These are phyloP conservation scores for Entomortierella lignicola DNA, from an alignment of 192 early-diverging fungal species.

Conservation along the genomic window DNA sequence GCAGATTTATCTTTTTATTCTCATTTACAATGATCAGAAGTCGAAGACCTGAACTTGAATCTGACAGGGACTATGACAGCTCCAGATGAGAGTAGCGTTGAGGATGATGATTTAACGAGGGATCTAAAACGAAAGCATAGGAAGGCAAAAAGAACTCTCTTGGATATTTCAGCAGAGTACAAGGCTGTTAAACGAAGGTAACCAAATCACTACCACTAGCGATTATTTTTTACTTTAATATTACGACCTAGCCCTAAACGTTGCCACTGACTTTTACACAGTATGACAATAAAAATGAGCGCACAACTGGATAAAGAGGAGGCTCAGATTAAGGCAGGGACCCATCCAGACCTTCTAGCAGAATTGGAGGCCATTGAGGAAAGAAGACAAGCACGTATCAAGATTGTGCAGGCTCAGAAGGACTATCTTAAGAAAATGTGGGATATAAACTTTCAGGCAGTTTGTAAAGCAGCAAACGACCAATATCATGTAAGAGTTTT, in stretches of 20 bases:
- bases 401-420: slow-evolving; percentile 14
- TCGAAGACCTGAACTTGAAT: slow-evolving; percentile 46
- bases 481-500: slow-evolving; percentile 30
- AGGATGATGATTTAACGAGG: slow-evolving; percentile 40
- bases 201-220: background rate
- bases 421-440: slow-evolving; percentile 14
- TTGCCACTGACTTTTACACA: background rate
- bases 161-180: slow-evolving; percentile 21
- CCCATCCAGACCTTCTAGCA: slow-evolving; percentile 31
- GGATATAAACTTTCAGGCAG: slow-evolving; percentile 32
- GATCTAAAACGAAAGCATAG: slow-evolving; percentile 36
- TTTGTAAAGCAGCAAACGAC: slow-evolving; percentile 37
- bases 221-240: background rate
- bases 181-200: slow-evolving; percentile 17
- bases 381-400: slow-evolving; percentile 18
- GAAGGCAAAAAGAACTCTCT: slow-evolving; percentile 13
- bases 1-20: background rate
- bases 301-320: slow-evolving; percentile 31
- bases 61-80: slow-evolving; percentile 26
- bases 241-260: background rate
- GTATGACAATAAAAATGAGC: slow-evolving; percentile 13
- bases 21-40: slow-evolving; percentile 11
- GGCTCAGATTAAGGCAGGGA: slow-evolving; percentile 44
- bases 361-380: slow-evolving; percentile 47
- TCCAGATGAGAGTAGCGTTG: slow-evolving; percentile 31